phyloP scores from a whole-genome alignment of 768 basidiomycete genomes.

The Russula lepida region DNA sequence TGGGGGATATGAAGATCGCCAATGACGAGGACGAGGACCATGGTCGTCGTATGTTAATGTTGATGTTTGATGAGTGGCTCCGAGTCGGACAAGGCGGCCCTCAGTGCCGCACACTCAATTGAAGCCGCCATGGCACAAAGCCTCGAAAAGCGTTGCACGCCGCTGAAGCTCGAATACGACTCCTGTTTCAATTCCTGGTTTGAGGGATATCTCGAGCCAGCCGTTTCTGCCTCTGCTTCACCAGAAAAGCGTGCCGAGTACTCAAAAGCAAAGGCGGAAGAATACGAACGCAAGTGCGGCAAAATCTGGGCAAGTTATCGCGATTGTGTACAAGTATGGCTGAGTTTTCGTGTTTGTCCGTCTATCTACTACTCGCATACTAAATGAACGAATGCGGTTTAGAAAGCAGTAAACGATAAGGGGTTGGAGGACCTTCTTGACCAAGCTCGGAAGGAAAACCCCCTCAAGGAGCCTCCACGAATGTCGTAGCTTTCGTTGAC shows the following conservation, averaged over 20 bases:
- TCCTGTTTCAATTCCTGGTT: constrained; percentile 98
- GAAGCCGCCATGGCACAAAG: constrained; percentile 60
- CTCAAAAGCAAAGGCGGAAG: constrained; percentile 72
- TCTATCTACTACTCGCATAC: neutral
- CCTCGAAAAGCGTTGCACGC: constrained; percentile 77
- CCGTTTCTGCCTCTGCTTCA: constrained; percentile 34
- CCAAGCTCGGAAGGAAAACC: constrained; percentile 46
- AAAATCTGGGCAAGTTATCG: constrained; percentile 75
- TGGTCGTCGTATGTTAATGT: too few species aligned
- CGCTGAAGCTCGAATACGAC: constrained; percentile 84
- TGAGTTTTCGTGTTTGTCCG: neutral
- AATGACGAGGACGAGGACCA: constrained; percentile 93
- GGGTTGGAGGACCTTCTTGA: constrained; percentile 68
- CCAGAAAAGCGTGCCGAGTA: constrained; percentile 47
- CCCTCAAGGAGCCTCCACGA: constrained; percentile 49
- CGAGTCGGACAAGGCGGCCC: neutral
- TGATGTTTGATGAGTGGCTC: neutral
- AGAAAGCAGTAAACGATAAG: constrained; percentile 77
- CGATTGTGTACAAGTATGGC: constrained; percentile 70
- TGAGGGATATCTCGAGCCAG: constrained; percentile 89
- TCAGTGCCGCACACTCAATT: neutral
- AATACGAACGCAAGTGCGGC: constrained; percentile 83
- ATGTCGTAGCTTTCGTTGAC: constrained; percentile 24
- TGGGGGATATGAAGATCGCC: constrained; percentile 97
- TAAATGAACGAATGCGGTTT: neutral